phyloP scores from a whole-genome alignment of 2,329 filamentous ascomycete species.

The Trichoderma atrobrunneum region DNA sequence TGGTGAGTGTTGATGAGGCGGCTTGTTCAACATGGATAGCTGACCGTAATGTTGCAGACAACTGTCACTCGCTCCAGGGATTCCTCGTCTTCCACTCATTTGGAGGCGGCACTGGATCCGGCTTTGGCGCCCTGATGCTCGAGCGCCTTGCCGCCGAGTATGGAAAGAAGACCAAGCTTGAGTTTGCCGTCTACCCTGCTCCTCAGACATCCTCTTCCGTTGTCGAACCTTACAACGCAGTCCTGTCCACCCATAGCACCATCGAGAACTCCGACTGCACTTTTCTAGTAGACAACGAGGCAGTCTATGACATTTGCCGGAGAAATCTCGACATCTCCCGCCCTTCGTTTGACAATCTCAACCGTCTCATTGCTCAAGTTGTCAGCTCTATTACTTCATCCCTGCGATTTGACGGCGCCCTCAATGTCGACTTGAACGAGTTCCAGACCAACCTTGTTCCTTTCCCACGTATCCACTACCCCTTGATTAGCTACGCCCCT shows the following conservation, averaged over 20 bases:
- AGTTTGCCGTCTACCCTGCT: slow-evolving; percentile 70
- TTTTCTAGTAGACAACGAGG: slow-evolving; percentile 74
- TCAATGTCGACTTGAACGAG: slow-evolving; percentile 73
- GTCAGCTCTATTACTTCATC: slow-evolving; percentile 73
- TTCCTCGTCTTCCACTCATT: slow-evolving; percentile 76
- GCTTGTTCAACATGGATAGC: slow-evolving; percentile 14
- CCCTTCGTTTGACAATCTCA: slow-evolving; percentile 68
- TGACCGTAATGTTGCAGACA: slow-evolving; percentile 46
- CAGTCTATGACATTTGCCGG: slow-evolving; percentile 72
- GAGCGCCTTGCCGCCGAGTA: slow-evolving; percentile 72
- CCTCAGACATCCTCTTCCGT: slow-evolving; percentile 68
- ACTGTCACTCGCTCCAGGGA: slow-evolving; percentile 69
- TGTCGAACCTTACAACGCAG: slow-evolving; percentile 72
- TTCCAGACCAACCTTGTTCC: slow-evolving; percentile 76
- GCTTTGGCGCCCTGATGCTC: slow-evolving; percentile 68
- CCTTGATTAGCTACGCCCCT: slow-evolving; percentile 69
- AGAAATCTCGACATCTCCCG: slow-evolving; percentile 68
- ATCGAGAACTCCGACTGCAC: slow-evolving; percentile 77
- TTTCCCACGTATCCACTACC: slow-evolving; percentile 72
- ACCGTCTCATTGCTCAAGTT: slow-evolving; percentile 70
- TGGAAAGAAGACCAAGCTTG: slow-evolving; percentile 75
- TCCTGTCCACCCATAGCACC: slow-evolving; percentile 71
- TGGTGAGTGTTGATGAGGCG: slow-evolving; percentile 46
- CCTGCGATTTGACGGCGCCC: slow-evolving; percentile 68
- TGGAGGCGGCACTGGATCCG: slow-evolving; percentile 69